These are phyloP conservation scores for Aspergillus sp. DNA, from an alignment of 2,329 filamentous ascomycete species.

Conservation along the genomic window DNA sequence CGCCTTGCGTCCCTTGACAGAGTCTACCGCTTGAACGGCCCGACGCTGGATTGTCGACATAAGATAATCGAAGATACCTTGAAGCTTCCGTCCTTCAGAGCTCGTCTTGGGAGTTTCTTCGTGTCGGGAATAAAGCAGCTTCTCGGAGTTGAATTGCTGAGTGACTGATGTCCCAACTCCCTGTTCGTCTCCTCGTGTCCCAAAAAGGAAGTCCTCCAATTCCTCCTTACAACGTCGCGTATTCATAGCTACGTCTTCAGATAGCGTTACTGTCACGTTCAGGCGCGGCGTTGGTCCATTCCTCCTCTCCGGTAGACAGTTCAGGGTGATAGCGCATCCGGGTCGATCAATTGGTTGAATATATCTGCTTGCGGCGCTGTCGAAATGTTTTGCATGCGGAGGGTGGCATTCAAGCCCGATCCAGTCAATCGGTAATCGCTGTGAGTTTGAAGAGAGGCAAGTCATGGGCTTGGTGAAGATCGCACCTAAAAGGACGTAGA, in stretches of 20 bases:
- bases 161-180: not conserved
- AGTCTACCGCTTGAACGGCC: not conserved
- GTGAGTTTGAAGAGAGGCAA: not conserved
- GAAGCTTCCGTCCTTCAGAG: not conserved
- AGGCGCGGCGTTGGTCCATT: not conserved
- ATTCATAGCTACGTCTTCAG: not conserved
- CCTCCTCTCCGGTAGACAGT: not conserved
- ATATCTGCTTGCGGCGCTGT: not conserved
- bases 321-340: not conserved
- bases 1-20: not conserved
- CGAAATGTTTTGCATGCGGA: not conserved
- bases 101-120: not conserved
- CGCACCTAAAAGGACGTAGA: not conserved
- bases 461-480: not conserved
- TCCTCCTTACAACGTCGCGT: not conserved
- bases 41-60: constrained; percentile 1
- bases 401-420: not conserved
- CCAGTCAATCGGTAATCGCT: not conserved
- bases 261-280: constrained; percentile 1
- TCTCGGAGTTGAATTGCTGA: not conserved
- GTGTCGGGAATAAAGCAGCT: not conserved
- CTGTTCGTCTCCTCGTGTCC: not conserved
- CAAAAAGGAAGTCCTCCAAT: constrained; percentile 1
- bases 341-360: not conserved
- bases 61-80: not conserved